A percentile compares a stretch with the other conserved stretches of the same genome.
Evolutionary conservation across 139 green algal genomes (phyloP).

Genomic region (Dunaliella primolecta): DNA sequence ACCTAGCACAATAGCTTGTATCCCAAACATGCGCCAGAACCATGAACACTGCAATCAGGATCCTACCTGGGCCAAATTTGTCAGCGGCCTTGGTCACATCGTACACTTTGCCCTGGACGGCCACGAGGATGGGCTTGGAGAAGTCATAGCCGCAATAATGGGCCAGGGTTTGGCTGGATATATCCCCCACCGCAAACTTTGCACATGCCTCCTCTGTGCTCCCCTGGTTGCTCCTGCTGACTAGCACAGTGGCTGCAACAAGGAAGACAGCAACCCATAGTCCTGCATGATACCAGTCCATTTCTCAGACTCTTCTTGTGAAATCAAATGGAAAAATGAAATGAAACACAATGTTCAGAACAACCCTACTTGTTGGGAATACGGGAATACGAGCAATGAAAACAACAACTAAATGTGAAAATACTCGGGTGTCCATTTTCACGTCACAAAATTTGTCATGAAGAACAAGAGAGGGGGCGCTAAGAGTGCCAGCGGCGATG

Average conservation of each 20-base stretch:
- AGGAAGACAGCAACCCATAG: not conserved
- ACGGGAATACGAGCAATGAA: too few relatives aligned
- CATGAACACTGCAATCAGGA: too few relatives aligned
- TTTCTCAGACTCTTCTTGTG: too few relatives aligned
- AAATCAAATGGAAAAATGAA: too few relatives aligned
- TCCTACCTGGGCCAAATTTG: conserved; percentile 73
- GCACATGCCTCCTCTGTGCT: not conserved
- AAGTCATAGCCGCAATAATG: conserved; percentile 69
- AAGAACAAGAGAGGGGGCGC: conserved; percentile 9
- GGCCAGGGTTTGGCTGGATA: conserved; percentile 58
- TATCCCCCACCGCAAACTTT: conserved; percentile 54
- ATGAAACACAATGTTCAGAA: too few relatives aligned
- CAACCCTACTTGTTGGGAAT: too few relatives aligned
- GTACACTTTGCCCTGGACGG: conserved; percentile 64
- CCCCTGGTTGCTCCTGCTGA: not conserved
- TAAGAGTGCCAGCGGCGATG: too few relatives aligned
- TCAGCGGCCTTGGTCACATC: conserved; percentile 64
- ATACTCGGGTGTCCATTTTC: too few relatives aligned
- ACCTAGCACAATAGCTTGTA: too few relatives aligned
- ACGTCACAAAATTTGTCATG: too few relatives aligned
- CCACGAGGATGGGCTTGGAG: conserved; percentile 60
- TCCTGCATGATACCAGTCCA: not conserved
- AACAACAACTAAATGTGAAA: too few relatives aligned
- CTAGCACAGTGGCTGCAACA: not conserved
- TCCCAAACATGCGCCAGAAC: too few relatives aligned